Evolutionary conservation across 192 early-diverging fungal genomes (phyloP).

Genomic region (Phycomyces nitens): DNA sequence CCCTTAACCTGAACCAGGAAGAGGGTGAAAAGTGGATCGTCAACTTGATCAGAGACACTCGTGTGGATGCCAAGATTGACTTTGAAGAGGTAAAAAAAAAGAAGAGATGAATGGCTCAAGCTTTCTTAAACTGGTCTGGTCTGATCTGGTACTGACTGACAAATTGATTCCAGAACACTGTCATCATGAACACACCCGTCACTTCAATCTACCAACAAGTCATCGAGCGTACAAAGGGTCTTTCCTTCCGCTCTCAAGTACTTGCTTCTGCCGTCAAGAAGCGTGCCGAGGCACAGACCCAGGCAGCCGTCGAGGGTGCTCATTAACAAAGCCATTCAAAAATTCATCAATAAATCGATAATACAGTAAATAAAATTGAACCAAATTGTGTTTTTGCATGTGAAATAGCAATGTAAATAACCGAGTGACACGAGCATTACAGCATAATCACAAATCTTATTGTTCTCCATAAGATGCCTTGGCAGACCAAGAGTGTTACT

Average conservation of each 20-base stretch:
- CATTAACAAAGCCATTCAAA: conserved; percentile 11
- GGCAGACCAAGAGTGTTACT: too few relatives aligned
- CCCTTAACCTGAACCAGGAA: conserved; percentile 81
- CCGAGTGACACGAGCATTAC: too few relatives aligned
- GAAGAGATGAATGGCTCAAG: too few relatives aligned
- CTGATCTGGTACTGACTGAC: background rate
- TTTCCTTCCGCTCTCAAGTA: conserved; percentile 89
- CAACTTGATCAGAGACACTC: conserved; percentile 91
- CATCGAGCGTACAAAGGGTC: conserved; percentile 89
- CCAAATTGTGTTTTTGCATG: conserved; percentile 1
- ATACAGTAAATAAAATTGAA: background rate
- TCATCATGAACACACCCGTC: conserved; percentile 86
- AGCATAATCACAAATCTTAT: too few relatives aligned
- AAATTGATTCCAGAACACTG: conserved; percentile 64
- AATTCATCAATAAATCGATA: background rate
- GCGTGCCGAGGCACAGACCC: conserved; percentile 56
- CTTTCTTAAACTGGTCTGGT: too few relatives aligned
- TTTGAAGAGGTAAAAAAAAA: conserved; percentile 62
- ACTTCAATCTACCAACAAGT: conserved; percentile 92
- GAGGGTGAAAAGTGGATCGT: conserved; percentile 98
- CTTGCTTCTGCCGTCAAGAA: conserved; percentile 87
- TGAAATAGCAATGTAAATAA: background rate
- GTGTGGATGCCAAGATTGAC: conserved; percentile 97
- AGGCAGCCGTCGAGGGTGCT: conserved; percentile 12
- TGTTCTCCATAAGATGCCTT: too few relatives aligned